Evolutionary conservation across 2,329 filamentous ascomycete genomes (phyloP).

Genomic region (Xylariaceae sp.): DNA sequence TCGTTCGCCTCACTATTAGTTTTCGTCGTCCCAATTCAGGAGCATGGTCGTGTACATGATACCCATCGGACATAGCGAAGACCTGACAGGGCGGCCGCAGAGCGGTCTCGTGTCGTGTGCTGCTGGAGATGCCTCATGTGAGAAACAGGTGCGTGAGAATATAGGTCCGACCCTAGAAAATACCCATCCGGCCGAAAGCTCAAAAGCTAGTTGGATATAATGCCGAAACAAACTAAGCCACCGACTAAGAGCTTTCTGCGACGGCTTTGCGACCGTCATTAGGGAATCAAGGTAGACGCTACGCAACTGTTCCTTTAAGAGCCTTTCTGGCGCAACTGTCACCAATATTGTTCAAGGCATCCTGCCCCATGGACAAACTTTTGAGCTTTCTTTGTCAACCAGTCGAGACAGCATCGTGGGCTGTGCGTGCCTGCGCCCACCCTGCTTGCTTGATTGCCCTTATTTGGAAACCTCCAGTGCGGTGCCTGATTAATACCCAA

Average conservation of each 20-base stretch:
- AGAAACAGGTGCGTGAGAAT: slow-evolving; percentile 15
- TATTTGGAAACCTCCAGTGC: slow-evolving; percentile 1
- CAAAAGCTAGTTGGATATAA: slow-evolving; percentile 26
- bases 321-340: slow-evolving; percentile 1
- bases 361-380: not conserved
- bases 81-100: not conserved
- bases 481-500: slow-evolving; percentile 17
- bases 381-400: slow-evolving; percentile 13
- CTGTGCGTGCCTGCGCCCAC: too few species aligned
- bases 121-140: too few species aligned
- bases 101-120: not conserved
- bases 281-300: slow-evolving; percentile 12
- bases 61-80: not conserved
- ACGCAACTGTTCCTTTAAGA: slow-evolving; percentile 8
- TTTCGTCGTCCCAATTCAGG: slow-evolving; percentile 1
- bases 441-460: too few species aligned
- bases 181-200: slow-evolving; percentile 16
- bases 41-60: not conserved
- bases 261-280: slow-evolving; percentile 2
- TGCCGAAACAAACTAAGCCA: slow-evolving; percentile 32
- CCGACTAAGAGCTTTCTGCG: slow-evolving; percentile 19
- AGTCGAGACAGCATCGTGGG: too few species aligned
- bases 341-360: slow-evolving; percentile 2
- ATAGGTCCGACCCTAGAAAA: slow-evolving; percentile 30
- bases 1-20: slow-evolving; percentile 23